Evolutionary conservation across 2,329 filamentous ascomycete genomes (phyloP).

Genomic region (Tolypocladium album): DNA sequence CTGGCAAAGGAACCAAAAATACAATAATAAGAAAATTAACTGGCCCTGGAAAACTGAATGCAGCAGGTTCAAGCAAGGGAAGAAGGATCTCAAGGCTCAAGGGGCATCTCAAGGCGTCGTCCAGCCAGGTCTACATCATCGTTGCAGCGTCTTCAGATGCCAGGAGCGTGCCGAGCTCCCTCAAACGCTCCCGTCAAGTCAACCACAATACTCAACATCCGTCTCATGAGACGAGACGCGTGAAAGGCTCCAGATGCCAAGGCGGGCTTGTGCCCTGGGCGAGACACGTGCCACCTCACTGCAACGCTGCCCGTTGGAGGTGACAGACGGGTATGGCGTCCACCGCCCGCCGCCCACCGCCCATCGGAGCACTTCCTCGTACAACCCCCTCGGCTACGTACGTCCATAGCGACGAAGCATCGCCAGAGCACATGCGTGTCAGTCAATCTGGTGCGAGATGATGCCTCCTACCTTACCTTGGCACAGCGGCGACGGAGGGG

Average conservation of each 20-base stretch:
- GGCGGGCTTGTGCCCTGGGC: background rate
- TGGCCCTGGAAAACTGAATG: background rate
- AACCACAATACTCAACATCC: too few relatives aligned
- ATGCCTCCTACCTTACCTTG: background rate
- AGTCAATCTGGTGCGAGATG: background rate
- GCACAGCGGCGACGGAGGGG: constrained; percentile 10
- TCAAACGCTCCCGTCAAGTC: background rate
- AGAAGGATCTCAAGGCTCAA: background rate
- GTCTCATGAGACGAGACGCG: too few relatives aligned
- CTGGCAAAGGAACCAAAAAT: too few relatives aligned
- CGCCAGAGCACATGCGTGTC: background rate
- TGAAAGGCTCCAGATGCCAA: background rate
- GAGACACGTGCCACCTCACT: background rate
- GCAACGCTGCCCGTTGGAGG: background rate
- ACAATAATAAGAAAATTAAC: background rate
- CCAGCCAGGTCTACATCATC: background rate
- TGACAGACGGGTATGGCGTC: too few relatives aligned
- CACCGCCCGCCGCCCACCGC: too few relatives aligned
- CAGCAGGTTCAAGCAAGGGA: background rate
- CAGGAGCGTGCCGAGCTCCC: background rate
- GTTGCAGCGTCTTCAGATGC: background rate
- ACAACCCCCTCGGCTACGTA: background rate
- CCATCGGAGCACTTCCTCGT: background rate
- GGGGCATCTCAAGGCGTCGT: background rate
- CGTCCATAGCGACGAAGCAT: background rate